Conservation (phyloP, 345 rosid genomes). For the Brassica nigra region DNA sequence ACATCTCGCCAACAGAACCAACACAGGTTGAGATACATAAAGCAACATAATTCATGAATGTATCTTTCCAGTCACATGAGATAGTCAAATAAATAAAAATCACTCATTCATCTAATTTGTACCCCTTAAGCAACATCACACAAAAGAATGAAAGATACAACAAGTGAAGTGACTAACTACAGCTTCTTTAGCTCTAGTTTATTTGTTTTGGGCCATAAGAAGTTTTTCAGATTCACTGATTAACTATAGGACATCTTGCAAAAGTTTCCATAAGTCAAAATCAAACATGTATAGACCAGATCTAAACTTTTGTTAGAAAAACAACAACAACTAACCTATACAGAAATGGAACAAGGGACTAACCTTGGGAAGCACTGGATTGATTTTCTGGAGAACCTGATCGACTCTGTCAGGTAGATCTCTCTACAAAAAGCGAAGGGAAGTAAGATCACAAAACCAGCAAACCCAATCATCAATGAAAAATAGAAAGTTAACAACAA, state of each 20-base stretch:
- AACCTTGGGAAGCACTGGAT: conserved; percentile 65
- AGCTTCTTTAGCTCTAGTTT: conserved; percentile 1
- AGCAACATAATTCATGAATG: not conserved
- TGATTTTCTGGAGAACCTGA: conserved; percentile 51
- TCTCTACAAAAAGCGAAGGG: conserved; percentile 40
- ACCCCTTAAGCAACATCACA: conserved; percentile 9
- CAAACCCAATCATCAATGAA: not conserved
- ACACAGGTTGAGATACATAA: conserved; percentile 7
- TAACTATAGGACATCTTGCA: conserved; percentile 9
- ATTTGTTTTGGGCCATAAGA: not conserved
- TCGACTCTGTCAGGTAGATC: conserved; percentile 49
- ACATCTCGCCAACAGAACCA: not conserved
- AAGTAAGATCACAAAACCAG: conserved; percentile 1
- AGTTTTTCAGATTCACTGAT: conserved; percentile 5
- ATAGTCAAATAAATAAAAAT: not conserved
- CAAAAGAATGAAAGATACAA: not conserved
- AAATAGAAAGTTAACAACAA: not conserved
- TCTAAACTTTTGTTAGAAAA: not conserved
- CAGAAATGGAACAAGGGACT: not conserved
- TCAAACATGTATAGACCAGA: conserved; percentile 12
- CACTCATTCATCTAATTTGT: not conserved
- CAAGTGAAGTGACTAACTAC: not conserved
- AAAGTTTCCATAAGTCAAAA: not conserved
- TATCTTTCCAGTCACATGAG: conserved; percentile 5
- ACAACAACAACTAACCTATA: not conserved